Evolutionary conservation across 2,329 filamentous ascomycete species (phyloP).

Genomic region (Sphaerostilbella broomeana): DNA sequence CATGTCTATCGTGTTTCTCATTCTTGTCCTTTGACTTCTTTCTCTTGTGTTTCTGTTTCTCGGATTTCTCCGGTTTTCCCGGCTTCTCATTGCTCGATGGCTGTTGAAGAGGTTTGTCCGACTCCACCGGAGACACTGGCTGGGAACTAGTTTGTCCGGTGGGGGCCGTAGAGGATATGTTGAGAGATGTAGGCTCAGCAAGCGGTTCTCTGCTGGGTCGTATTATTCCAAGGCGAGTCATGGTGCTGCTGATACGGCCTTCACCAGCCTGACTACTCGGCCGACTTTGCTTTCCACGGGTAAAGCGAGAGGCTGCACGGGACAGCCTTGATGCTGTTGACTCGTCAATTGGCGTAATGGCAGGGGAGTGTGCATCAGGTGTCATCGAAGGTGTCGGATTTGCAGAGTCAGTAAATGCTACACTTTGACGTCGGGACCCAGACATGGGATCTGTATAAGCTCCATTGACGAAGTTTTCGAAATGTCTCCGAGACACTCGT

Average conservation of each 20-base stretch:
- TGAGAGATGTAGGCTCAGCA: conserved; percentile 21
- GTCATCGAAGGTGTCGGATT: conserved; percentile 35
- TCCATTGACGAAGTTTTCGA: conserved; percentile 33
- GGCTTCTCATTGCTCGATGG: conserved; percentile 9
- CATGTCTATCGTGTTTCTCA: no score
- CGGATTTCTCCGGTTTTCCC: conserved; percentile 16
- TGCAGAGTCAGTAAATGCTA: conserved; percentile 41
- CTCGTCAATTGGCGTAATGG: conserved; percentile 47
- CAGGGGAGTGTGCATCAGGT: conserved; percentile 30
- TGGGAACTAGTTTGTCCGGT: conserved; percentile 22
- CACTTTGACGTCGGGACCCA: conserved; percentile 44
- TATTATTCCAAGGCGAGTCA: conserved; percentile 49
- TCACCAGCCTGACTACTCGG: conserved; percentile 54
- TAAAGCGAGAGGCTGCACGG: conserved; percentile 51
- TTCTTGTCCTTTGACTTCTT: conserved; percentile 34
- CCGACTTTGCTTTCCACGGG: conserved; percentile 43
- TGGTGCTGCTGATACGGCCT: conserved; percentile 49
- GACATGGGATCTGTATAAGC: conserved; percentile 27
- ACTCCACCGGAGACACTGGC: conserved; percentile 18
- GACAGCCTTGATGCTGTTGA: conserved; percentile 47
- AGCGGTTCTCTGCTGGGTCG: conserved; percentile 44
- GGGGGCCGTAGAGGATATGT: conserved; percentile 22
- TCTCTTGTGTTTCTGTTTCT: conserved; percentile 29
- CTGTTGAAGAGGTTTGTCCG: conserved; percentile 12
- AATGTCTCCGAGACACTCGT: conserved; percentile 39